Base-by-base conservation (phyloP, 805 yeast genomes). In the Suhomyces sp. region DNA sequence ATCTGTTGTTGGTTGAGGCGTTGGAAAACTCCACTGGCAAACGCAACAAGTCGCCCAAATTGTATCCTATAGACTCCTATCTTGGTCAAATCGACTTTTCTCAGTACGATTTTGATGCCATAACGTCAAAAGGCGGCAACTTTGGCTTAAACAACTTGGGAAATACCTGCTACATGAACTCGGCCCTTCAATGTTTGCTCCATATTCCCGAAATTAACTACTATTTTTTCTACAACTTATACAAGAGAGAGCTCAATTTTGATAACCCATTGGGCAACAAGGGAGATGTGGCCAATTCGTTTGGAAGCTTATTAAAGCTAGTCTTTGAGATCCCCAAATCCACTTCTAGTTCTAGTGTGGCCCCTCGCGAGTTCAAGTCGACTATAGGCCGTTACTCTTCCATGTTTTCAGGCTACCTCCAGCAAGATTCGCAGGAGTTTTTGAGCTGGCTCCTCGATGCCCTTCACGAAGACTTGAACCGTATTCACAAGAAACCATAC, bases 351-450 rank as follows among this genome's bases (percentile, higher is more conserved):
- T 55, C 58, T 10, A 46, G 50, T 27, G 44, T 57, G 8, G 72
- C 90, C 1, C 97, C 98, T 1, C 72, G 88, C 41, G 88, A 84
- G 31, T 91, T 93, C 72, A 90, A 89, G 61, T 73, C 78, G 33
- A 84, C 89, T 0, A 78, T 93, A 33, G 98, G 97, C 0, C 80
- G 85, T 55, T 88, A 80, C 63, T 88, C 91, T 40, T 80, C 86
- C 1, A 80, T 87, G 77, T 93, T 91, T 72, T 81, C 86, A 0
- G 96, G 90, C 2, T 86, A 85, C 59, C 84, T 82, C 54, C 97
- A 93, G 66, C 97, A 93, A 63, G 98, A 93, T 65, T 88, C 97
- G 1, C 97, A 92, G 66, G 98, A 93, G 65, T 87, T 93, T 63
- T 78, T 91, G 48, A 92, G 96, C 29, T 93, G 88, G 77, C 68